A percentile compares a stretch with the other conserved stretches of the same genome.
Evolutionary conservation across 495 filamentous ascomycete genomes (phyloP).

Genomic region (Pseudomonodictys pantanalensis): DNA sequence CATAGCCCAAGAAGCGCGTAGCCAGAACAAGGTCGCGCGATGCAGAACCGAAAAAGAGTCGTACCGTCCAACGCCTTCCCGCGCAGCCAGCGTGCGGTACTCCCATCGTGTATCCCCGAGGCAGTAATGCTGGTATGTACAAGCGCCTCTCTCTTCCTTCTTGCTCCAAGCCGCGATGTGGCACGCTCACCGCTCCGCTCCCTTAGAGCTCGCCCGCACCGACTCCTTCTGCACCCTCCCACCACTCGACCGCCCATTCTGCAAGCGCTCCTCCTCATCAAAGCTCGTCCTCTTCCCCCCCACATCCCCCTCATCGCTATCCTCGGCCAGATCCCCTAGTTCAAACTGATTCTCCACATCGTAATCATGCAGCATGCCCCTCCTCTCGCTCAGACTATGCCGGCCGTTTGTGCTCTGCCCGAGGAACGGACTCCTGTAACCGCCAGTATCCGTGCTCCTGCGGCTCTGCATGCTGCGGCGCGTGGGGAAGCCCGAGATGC

Average conservation of each 20-base stretch:
- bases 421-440: constrained; percentile 48
- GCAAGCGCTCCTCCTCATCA: constrained; percentile 29
- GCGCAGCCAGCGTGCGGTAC: constrained; percentile 15
- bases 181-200: constrained; percentile 14
- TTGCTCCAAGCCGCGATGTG: neutral
- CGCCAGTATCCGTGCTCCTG: constrained; percentile 61
- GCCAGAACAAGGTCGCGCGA: too few relatives aligned
- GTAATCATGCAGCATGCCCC: constrained; percentile 79
- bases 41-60: too few relatives aligned
- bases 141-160: neutral
- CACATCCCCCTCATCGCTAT: constrained; percentile 58
- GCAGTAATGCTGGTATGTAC: constrained; percentile 16
- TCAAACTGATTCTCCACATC: constrained; percentile 65
- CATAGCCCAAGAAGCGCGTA: too few relatives aligned
- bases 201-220: constrained; percentile 15
- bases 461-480: constrained; percentile 88
- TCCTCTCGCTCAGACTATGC: constrained; percentile 53
- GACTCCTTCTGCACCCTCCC: constrained; percentile 22
- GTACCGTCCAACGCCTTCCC: too few relatives aligned
- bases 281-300: constrained; percentile 41
- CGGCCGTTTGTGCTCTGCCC: constrained; percentile 9
- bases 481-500: constrained; percentile 81
- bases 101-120: neutral
- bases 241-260: constrained; percentile 13
- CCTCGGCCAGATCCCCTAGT: constrained; percentile 66